A percentile compares a stretch with the other conserved stretches of the same genome.
phyloP scores from a whole-genome alignment of 257 asterid genomes.

The Nicotiana noctiflora region DNA sequence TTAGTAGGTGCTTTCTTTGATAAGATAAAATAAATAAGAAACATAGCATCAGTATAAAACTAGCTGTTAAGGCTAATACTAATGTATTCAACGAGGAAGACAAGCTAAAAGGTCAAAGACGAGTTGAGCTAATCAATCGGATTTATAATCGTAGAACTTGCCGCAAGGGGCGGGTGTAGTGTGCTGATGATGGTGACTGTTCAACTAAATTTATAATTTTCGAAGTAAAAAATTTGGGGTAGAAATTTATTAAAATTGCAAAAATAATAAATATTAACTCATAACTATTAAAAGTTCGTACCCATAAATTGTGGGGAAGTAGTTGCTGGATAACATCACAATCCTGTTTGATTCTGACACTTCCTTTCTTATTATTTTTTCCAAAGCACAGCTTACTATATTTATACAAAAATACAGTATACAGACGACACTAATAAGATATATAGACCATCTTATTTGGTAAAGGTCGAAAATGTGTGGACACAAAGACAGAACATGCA shows the following conservation, averaged over 20 bases:
- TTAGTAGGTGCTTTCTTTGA: background rate
- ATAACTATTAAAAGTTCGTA: no score
- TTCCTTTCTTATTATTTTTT: background rate
- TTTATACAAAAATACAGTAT: background rate
- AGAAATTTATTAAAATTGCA: no score
- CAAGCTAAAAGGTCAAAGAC: background rate
- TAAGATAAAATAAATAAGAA: background rate
- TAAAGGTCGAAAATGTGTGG: background rate
- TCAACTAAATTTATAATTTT: no score
- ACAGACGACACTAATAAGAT: background rate
- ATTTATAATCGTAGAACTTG: background rate
- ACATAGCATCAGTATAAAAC: background rate
- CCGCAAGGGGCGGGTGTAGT: no score
- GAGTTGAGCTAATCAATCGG: background rate
- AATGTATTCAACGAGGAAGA: background rate
- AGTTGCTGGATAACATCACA: background rate
- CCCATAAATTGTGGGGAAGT: no score
- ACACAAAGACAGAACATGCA: background rate
- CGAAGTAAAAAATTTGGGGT: no score
- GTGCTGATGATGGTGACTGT: no score
- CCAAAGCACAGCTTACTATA: background rate
- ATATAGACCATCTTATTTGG: background rate
- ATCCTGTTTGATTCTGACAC: background rate
- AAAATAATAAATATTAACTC: no score
- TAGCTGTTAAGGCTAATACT: no score